Evolutionary conservation across 2,329 filamentous ascomycete genomes (phyloP).

Genomic region (Calonectria crousiana): DNA sequence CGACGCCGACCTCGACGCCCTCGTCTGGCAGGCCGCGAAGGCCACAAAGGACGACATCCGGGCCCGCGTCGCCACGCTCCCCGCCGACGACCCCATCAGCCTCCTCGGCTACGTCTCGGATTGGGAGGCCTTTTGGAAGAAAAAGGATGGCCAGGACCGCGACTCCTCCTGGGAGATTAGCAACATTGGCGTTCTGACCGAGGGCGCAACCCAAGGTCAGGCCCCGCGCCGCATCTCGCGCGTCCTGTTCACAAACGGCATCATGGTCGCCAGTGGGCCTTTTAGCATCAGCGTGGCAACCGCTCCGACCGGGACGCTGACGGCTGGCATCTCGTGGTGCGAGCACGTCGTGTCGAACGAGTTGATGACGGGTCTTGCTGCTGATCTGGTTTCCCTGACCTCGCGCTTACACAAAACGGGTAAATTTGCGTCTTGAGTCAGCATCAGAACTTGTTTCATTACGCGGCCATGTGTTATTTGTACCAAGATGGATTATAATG

Average conservation of each 20-base stretch:
- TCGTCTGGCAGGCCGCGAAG: slow-evolving; percentile 59
- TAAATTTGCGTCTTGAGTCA: slow-evolving; percentile 19
- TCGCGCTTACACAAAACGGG: slow-evolving; percentile 41
- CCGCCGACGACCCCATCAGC: slow-evolving; percentile 57
- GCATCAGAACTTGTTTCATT: not conserved
- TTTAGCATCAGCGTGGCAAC: slow-evolving; percentile 61
- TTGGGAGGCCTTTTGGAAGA: slow-evolving; percentile 55
- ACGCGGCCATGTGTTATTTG: not conserved
- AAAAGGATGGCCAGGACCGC: slow-evolving; percentile 57
- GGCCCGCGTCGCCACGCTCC: slow-evolving; percentile 48
- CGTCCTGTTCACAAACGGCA: slow-evolving; percentile 64
- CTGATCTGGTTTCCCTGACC: slow-evolving; percentile 49
- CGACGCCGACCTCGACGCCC: slow-evolving; percentile 34
- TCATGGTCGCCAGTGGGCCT: slow-evolving; percentile 56
- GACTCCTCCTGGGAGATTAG: slow-evolving; percentile 63
- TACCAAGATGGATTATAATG: not conserved
- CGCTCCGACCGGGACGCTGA: slow-evolving; percentile 55
- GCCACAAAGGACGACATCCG: slow-evolving; percentile 51
- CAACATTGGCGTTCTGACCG: slow-evolving; percentile 62
- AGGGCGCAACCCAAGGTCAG: slow-evolving; percentile 27
- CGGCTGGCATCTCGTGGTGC: slow-evolving; percentile 62
- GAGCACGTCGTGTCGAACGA: slow-evolving; percentile 55
- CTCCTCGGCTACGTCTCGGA: slow-evolving; percentile 58
- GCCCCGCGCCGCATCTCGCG: slow-evolving; percentile 52
- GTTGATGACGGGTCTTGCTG: slow-evolving; percentile 52